phyloP scores from a whole-genome alignment of 805 yeast species.

The Starmerella potacharoeniae region DNA sequence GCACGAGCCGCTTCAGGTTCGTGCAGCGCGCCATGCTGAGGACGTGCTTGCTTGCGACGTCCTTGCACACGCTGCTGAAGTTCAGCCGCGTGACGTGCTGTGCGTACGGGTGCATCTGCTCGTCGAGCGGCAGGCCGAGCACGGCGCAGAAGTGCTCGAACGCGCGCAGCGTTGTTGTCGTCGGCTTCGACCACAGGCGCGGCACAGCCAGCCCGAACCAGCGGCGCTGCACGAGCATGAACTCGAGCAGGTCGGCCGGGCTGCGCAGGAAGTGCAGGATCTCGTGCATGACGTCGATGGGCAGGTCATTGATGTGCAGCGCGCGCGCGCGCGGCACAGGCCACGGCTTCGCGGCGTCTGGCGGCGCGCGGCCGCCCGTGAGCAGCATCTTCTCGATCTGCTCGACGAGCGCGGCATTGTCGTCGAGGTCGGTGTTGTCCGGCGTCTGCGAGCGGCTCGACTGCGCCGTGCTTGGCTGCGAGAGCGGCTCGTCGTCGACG shows the following conservation, averaged over 20 bases:
- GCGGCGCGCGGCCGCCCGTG: neutral
- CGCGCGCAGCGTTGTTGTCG: neutral
- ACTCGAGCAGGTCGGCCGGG: constrained; percentile 22
- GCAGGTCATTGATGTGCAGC: constrained; percentile 27
- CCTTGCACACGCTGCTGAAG: constrained; percentile 57
- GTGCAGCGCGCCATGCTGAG: constrained; percentile 51
- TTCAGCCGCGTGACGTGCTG: constrained; percentile 67
- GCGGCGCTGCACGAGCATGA: constrained; percentile 59
- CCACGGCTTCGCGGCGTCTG: neutral
- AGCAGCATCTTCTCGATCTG: neutral
- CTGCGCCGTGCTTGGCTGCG: constrained; percentile 5
- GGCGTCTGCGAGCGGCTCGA: constrained; percentile 9
- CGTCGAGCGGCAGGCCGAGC: neutral
- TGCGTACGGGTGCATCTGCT: constrained; percentile 34
- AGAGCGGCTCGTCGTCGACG: neutral
- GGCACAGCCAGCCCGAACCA: constrained; percentile 76
- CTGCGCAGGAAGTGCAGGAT: constrained; percentile 19
- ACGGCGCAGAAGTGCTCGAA: neutral
- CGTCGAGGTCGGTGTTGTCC: neutral
- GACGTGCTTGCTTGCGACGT: constrained; percentile 55
- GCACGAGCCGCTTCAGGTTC: constrained; percentile 72
- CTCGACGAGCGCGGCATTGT: neutral
- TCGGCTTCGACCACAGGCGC: constrained; percentile 60
- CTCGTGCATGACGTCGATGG: constrained; percentile 34
- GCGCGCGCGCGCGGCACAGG: neutral